Base-by-base conservation (phyloP, 1,139 yeast species). In the Suhomyces yuchorum region DNA sequence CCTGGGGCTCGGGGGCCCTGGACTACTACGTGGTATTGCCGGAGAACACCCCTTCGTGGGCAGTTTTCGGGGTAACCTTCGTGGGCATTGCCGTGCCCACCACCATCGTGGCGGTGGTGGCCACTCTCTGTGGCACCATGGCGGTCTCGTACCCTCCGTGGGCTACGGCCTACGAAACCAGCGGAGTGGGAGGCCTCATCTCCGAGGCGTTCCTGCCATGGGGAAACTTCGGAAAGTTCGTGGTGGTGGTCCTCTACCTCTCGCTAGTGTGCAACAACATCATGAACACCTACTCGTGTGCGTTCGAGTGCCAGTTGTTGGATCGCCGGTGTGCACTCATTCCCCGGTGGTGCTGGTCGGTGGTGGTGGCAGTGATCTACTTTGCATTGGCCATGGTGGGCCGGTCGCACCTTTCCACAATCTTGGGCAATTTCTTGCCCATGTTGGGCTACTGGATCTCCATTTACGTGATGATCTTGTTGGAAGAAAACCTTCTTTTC, bases 241-340 rank as follows among this genome's bases (percentile, higher is more conserved):
- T 70, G 33, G 67, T 66, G 36, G 70, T 71, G 9, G 40, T 70
- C 6, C 56, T 70, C 44, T 71, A 59, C 57, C 46, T 71, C 8
- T 70, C 75, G 3, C 61, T 71, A 41, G 63, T 71, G 30, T 67
- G 74, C 54, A 71, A 71, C 54, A 71, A 68, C 48, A 64, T 71
- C 51, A 67, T 71, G 63, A 65, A 63, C 50, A 62, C 68, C 8
- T 65, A 65, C 46, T 60, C 65, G 14, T 56, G 58, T 32, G 67
- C 66, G 1, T 60, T 65, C 41, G 65, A 62, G 41, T 56, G 62
- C 46, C 69, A 64, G 42, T 51, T 65, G 19, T 56, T 64, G 6
- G 63, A 60, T 37, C 44, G 47, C n/a, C 51, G 54, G 5, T 47
- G 63, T 12, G 63, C 59, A 0, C 26, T 45, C 8, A 53, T 63